Conservation (phyloP, 495 filamentous ascomycete genomes). For the Astrocystis sublimbata region DNA sequence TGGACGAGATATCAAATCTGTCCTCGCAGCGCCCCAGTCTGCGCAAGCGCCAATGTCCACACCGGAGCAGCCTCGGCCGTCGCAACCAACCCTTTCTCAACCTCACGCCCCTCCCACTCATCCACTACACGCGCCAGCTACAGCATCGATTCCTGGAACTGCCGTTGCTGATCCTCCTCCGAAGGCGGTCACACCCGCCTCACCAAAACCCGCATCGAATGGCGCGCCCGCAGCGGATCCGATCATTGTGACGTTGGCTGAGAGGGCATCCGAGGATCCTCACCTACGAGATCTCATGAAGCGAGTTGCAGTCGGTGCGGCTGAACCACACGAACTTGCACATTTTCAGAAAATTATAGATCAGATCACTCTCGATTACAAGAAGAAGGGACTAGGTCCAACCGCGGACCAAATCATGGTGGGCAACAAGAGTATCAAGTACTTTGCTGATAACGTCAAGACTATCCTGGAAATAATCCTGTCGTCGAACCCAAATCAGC, state of each 20-base stretch:
- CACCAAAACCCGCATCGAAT: conserved; percentile 25
- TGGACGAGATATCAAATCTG: conserved; percentile 32
- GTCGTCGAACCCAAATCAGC: conserved; percentile 47
- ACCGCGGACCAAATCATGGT: conserved; percentile 47
- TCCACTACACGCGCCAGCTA: conserved; percentile 24
- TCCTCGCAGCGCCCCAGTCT: conserved; percentile 34
- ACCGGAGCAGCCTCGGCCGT: conserved; percentile 24
- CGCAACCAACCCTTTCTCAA: conserved; percentile 24
- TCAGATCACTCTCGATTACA: conserved; percentile 67
- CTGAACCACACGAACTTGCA: conserved; percentile 74
- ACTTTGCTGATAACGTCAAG: conserved; percentile 51
- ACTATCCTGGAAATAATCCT: conserved; percentile 50
- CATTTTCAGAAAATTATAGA: conserved; percentile 93
- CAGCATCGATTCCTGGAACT: conserved; percentile 25
- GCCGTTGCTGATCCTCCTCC: conserved; percentile 7
- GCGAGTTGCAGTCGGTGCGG: conserved; percentile 85
- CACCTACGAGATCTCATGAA: conserved; percentile 96
- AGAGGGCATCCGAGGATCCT: conserved; percentile 79
- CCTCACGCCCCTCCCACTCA: conserved; percentile 21
- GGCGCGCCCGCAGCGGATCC: conserved; percentile 60
- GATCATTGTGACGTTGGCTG: conserved; percentile 91
- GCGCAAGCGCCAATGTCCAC: conserved; percentile 21
- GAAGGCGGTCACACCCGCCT: conserved; percentile 29
- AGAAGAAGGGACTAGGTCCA: conserved; percentile 45
- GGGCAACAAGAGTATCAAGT: conserved; percentile 46